Evolutionary conservation across 2,329 filamentous ascomycete species (phyloP), one percentile per base, ranked within the genome.

Genomic region (Neofusicoccum umdonicola): DNA sequence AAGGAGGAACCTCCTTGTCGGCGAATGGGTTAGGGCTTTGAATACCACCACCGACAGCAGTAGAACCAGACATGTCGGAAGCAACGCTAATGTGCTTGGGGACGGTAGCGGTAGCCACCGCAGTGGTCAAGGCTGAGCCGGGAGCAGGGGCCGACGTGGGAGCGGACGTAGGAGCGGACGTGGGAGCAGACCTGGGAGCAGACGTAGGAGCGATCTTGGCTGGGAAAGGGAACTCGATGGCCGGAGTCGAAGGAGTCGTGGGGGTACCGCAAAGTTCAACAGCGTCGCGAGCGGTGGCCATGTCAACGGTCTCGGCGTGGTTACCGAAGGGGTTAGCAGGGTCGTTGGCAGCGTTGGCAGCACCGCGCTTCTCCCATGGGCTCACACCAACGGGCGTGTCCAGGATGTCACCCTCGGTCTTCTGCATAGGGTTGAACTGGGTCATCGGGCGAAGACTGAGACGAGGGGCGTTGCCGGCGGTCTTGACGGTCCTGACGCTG

Each of bases 361-460:
- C 74, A 58, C 74, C 74, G 62, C 72, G 76, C 56, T 73, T 71
- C 65, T 81, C 78, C 77, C 77, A 79, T 13, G 78, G 69, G 66
- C 75, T 79, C 27, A 57, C 27, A 15, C 56, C 54, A 2, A 45
- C 56, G 27, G 56, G 56, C 27, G 56, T 60, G 13, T 60, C 56
- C 31, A 60, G 42, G 12, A 60, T 47, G 15, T 60, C 56, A 11
- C 56, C 27, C 27, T 60, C 56, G 4, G 22, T 22, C 56, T 60
- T 34, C 22, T 13, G 45, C 27, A 47, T 60, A 8, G 56, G 56
- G 27, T 60, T 60, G 78, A 97, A 93, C 71, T 95, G 88, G 45
- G 92, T 94, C 56, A 95, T 86, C 2, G 93, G 93, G 57, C 92
- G 89, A 62, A 97, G 83, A 73, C 92, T 96, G 67, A 97, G 84